These are phyloP conservation scores for Rhizopogon roseolus DNA, from an alignment of 768 basidiomycete species.

Conservation along the genomic window DNA sequence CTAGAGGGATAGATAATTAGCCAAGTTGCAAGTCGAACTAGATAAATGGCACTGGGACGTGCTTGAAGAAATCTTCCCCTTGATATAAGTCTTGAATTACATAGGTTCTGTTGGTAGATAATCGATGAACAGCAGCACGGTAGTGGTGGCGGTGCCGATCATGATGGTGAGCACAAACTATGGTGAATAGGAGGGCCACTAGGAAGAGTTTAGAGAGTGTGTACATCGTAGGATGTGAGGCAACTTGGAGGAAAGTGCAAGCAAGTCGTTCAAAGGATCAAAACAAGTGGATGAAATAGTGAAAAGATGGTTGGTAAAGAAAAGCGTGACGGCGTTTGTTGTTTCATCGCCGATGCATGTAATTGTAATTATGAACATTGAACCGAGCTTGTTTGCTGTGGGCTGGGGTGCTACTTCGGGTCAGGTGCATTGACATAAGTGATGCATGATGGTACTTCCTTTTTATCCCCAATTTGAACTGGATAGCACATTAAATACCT, in stretches of 20 bases:
- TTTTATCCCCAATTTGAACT: not conserved
- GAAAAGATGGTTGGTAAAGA: not conserved
- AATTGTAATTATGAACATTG: not conserved
- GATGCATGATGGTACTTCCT: not conserved
- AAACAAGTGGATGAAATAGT: not conserved
- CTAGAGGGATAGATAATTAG: conserved; percentile 29
- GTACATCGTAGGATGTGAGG: conserved; percentile 21
- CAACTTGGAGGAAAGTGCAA: not conserved
- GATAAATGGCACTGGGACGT: conserved; percentile 11
- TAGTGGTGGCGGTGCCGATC: conserved; percentile 21
- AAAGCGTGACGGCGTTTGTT: not conserved
- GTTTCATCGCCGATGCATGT: not conserved
- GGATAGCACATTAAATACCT: too few relatives aligned
- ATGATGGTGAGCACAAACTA: conserved; percentile 29
- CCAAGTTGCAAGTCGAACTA: not conserved
- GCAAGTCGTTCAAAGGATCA: not conserved
- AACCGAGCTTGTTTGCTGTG: not conserved
- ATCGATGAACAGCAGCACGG: conserved; percentile 14
- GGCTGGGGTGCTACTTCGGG: not conserved
- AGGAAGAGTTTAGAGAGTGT: conserved; percentile 27
- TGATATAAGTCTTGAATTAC: conserved; percentile 34
- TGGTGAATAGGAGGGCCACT: conserved; percentile 28
- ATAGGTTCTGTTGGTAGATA: conserved; percentile 25
- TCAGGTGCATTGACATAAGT: too few relatives aligned
- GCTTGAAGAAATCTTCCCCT: conserved; percentile 62